Base-by-base conservation (phyloP, 2,329 filamentous ascomycete genomes). In the Stachybotrys elegans region DNA sequence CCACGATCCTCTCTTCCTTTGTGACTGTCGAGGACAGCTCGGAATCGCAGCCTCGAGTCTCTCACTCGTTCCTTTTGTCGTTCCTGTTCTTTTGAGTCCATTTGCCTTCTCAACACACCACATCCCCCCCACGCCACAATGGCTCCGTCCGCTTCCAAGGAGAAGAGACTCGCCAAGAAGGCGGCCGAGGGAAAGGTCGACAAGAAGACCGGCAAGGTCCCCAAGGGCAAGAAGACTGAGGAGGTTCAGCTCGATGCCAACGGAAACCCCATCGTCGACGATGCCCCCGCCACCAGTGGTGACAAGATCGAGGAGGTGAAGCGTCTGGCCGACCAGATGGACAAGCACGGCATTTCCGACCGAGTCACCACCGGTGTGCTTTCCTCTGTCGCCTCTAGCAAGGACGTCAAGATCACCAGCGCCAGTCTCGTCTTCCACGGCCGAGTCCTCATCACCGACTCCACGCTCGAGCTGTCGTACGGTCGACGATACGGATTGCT, bases 301-400 rank as follows among this genome's bases (percentile, higher is more conserved):
- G 80, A 83, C 56, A 88, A 92, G 74, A 70, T 84, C 67, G 83
- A 86, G 55, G 85, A 86, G 63, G 84, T 96, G 53, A 86, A 90
- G 74, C 90, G 90, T 65, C 79, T 98, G 55, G 84, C 87, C 36
- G 78, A 91, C 43, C 94, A 98, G 74, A 86, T 95, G 79, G 93
- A 98, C 73, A 88, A 95, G 73, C 82, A 95, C 65, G 93, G 93
- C 61, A 78, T 98, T 53, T 97, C 93, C 13, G 93, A 98, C 71
- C 87, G 93, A 68, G 93, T 98, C 67, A 98, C 94, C 49, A 98
- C 93, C 48, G 93, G 93, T 80, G 93, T 98, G 45, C 76, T 98
- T 50, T 78, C 91, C 29, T 98, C 93, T 36, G 81, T 92, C 51
- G 70, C 79, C 51, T 77, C 87, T 55, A 94, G 87, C 73, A 86